A percentile compares a stretch with the other conserved stretches of the same genome.
These are phyloP conservation scores for Camellia japonica DNA, from an alignment of 148 eudicot species.

Conservation along the genomic window DNA sequence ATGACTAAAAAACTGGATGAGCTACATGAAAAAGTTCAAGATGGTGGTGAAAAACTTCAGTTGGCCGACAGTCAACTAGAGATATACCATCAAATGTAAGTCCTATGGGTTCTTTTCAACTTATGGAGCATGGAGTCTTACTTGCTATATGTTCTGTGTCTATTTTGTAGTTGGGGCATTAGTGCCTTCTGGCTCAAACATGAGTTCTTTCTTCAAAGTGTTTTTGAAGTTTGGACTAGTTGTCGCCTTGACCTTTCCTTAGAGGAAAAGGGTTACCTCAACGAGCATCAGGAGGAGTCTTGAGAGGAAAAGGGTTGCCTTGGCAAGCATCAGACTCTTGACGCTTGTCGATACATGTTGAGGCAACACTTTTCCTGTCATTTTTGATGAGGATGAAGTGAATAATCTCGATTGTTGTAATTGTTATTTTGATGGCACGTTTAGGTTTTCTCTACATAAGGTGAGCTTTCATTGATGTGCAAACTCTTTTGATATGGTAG, in stretches of 20 bases:
- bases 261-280: too few species aligned
- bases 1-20: constrained; percentile 53
- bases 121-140: not conserved
- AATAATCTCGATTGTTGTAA: constrained; percentile 1
- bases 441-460: not conserved
- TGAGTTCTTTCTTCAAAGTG: not conserved
- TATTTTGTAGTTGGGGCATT: not conserved
- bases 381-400: not conserved
- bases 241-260: not conserved
- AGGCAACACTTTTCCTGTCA: not conserved
- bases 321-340: too few species aligned
- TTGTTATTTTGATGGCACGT: not conserved
- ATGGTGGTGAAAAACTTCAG: constrained; percentile 78
- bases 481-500: not conserved
- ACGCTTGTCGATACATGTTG: not conserved
- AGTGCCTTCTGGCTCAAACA: not conserved
- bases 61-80: constrained; percentile 67
- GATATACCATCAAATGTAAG: constrained; percentile 83
- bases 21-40: constrained; percentile 57
- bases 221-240: not conserved
- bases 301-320: too few species aligned
- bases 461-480: not conserved
- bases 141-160: constrained; percentile 1
- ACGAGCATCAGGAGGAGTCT: too few species aligned
- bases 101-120: not conserved